Evolutionary conservation across 495 filamentous ascomycete genomes (phyloP), one percentile per base, ranked within the genome.

Genomic region (Neurospora tetraspora): DNA sequence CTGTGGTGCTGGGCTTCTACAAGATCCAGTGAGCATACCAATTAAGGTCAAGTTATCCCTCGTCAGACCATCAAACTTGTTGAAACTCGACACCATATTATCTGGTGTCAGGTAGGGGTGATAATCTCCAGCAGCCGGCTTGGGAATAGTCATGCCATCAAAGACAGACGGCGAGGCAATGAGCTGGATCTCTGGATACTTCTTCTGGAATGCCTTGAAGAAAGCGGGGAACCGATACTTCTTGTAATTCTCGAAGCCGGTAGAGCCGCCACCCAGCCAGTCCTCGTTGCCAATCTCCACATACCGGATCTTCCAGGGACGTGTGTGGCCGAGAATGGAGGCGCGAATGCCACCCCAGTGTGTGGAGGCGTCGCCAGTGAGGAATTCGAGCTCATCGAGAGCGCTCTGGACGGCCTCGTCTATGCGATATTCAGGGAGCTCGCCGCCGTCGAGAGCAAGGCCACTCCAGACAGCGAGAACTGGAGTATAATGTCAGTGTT

Each of bases 211-310:
- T 1, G 87, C 88, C 40, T 87, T 78, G 71, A 88, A 83, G 74
- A 91, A 89, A 39, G 77, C 77, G 3, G 82, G 82, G 76, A 89
- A 90, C 34, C 89, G 84, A 75, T 90, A 91, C 23, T 78, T 43
- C 27, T 82, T 82, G 77, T 89, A 90, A n/a, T 84, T 81, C 7
- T 78, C 77, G 73, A 77, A 80, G 9, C 82, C 76, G 2, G 71
- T 42, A 4, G 80, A 75, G 9, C 79, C 74, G 3, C 79, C 79
- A n/a, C 82, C 80, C 20, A 90, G 86, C 77, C 84, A 87, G 71
- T 91, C 89, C 76, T 92, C 89, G 74, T 91, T 91, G 36, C 90
- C 90, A 74, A 92, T 84, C 76, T 91, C 90, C 40, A 91, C 88
- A 70, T 86, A 89, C 70, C 83, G 83, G 70, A 91, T 80, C 27